Evolutionary conservation across 495 filamentous ascomycete genomes (phyloP).

Genomic region (Penicillium longicatenatum): DNA sequence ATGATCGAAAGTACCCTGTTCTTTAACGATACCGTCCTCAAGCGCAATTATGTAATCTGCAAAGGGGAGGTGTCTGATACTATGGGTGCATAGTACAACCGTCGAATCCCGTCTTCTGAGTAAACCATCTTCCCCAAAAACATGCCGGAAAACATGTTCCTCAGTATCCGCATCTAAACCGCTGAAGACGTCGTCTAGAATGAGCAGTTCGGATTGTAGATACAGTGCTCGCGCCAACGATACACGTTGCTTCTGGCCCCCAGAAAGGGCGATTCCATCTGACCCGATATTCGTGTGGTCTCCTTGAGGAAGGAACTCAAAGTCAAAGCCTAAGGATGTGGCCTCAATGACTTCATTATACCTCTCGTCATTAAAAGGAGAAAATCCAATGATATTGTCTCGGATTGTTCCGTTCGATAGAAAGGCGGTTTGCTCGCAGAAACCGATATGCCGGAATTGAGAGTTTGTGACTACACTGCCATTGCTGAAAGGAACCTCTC

Average conservation of each 20-base stretch:
- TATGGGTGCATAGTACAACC: slow-evolving; percentile 37
- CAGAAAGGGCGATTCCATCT: slow-evolving; percentile 1
- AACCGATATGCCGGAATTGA: neutral
- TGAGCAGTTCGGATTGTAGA: slow-evolving; percentile 8
- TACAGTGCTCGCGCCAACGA: slow-evolving; percentile 4
- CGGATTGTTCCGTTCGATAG: neutral
- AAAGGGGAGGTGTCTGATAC: neutral
- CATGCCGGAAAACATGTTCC: slow-evolving; percentile 42
- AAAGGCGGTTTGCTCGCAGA: neutral
- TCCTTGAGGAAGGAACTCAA: neutral
- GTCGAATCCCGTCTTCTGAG: slow-evolving; percentile 34
- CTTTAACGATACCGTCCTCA: neutral
- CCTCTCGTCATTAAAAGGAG: neutral
- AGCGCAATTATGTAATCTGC: slow-evolving; percentile 1
- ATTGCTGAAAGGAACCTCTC: neutral
- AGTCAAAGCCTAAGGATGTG: neutral
- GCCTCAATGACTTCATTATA: slow-evolving; percentile 1
- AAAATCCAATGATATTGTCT: neutral
- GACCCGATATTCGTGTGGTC: neutral
- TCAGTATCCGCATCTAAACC: slow-evolving; percentile 43
- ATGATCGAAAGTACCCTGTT: neutral
- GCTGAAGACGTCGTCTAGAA: slow-evolving; percentile 40
- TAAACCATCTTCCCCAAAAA: slow-evolving; percentile 46
- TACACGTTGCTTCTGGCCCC: slow-evolving; percentile 1
- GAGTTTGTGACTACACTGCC: neutral